Conservation (phyloP, 805 yeast genomes). For the Candida dajiaensis region DNA sequence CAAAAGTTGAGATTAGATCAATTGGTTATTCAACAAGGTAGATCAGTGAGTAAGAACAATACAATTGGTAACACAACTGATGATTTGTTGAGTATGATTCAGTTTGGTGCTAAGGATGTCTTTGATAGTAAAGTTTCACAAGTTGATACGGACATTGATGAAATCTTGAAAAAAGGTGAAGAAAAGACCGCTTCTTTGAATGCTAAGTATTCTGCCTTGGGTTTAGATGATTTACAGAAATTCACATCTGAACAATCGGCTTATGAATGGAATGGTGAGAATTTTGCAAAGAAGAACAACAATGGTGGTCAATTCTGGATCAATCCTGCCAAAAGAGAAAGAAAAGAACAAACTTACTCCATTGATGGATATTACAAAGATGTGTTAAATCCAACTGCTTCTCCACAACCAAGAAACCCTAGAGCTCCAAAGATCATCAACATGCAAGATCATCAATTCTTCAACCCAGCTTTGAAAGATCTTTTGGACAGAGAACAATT, state of each 20-base stretch:
- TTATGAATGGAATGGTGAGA: slow-evolving; percentile 96
- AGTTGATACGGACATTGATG: slow-evolving; percentile 68
- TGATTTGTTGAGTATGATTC: slow-evolving; percentile 91
- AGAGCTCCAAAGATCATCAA: slow-evolving; percentile 60
- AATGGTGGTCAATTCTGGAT: slow-evolving; percentile 51
- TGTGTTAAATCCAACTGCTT: slow-evolving; percentile 37
- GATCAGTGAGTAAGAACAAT: slow-evolving; percentile 41
- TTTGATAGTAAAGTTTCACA: slow-evolving; percentile 44
- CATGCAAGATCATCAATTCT: slow-evolving; percentile 72
- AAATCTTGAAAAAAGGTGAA: slow-evolving; percentile 73
- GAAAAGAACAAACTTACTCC: slow-evolving; percentile 74
- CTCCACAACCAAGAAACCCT: slow-evolving; percentile 38
- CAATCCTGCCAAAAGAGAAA: slow-evolving; percentile 68
- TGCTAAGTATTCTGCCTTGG: slow-evolving; percentile 77
- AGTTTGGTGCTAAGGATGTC: slow-evolving; percentile 90
- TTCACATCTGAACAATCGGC: slow-evolving; percentile 85
- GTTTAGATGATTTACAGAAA: slow-evolving; percentile 89
- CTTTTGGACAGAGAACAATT: slow-evolving; percentile 61
- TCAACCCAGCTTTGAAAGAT: slow-evolving; percentile 45
- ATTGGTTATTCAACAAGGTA: slow-evolving; percentile 91
- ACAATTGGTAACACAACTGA: slow-evolving; percentile 65
- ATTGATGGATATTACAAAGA: slow-evolving; percentile 74
- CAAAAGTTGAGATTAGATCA: slow-evolving; percentile 91
- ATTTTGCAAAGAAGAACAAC: slow-evolving; percentile 37
- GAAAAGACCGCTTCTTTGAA: slow-evolving; percentile 75